Conservation (phyloP, 768 basidiomycete species). For the Podaxis carcinomalis region DNA sequence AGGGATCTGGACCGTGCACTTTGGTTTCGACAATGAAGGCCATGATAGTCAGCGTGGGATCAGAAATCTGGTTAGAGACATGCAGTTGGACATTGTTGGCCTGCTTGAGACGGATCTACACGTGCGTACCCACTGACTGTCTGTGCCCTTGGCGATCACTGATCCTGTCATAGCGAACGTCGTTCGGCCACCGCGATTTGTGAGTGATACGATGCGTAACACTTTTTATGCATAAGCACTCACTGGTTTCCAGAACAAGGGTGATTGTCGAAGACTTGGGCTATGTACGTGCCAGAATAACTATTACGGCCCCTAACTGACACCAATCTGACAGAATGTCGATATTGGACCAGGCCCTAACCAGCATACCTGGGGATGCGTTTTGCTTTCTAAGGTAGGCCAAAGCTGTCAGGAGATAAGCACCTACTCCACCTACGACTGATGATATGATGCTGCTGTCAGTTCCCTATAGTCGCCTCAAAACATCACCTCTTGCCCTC, state of each 20-base stretch:
- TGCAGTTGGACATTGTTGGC: constrained; percentile 83
- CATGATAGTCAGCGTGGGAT: constrained; percentile 70
- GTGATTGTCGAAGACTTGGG: constrained; percentile 73
- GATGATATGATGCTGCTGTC: neutral
- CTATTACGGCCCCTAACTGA: neutral
- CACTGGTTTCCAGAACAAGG: constrained; percentile 50
- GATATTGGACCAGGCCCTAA: constrained; percentile 89
- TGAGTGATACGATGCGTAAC: constrained; percentile 24
- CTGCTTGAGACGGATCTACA: constrained; percentile 84
- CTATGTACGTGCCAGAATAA: constrained; percentile 50
- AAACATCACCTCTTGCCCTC: constrained; percentile 86
- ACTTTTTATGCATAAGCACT: constrained; percentile 7
- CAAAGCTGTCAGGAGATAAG: neutral
- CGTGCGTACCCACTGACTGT: constrained; percentile 39
- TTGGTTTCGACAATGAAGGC: constrained; percentile 74
- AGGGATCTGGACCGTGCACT: constrained; percentile 92
- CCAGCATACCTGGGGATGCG: constrained; percentile 87
- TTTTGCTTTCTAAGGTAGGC: constrained; percentile 69
- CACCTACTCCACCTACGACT: neutral
- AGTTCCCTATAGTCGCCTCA: constrained; percentile 88
- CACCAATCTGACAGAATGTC: constrained; percentile 55
- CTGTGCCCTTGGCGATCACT: neutral
- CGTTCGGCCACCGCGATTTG: constrained; percentile 84
- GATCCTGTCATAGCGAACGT: constrained; percentile 25
- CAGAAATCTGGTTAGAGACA: constrained; percentile 60